phyloP scores from a whole-genome alignment of 1,284 basidiomycete species.

The Trichosporon sp. region DNA sequence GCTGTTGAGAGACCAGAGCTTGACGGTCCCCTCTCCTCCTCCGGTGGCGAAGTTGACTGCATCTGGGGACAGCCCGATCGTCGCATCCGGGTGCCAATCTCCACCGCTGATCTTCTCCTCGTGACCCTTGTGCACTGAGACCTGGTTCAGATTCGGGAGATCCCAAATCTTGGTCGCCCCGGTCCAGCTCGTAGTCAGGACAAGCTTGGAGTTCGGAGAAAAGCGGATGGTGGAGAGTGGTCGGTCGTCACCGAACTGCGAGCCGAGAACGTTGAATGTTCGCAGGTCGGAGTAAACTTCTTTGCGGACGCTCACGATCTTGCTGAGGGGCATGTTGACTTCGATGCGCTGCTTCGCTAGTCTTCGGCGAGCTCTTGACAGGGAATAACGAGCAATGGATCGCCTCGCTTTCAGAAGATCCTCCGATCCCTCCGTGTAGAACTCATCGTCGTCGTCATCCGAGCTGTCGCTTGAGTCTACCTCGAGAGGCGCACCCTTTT shows the following conservation, averaged over 20 bases:
- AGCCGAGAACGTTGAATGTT: conserved; percentile 89
- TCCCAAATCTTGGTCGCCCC: conserved; percentile 94
- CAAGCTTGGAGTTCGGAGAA: conserved; percentile 81
- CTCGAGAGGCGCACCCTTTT: conserved; percentile 58
- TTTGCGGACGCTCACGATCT: conserved; percentile 86
- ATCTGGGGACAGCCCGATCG: conserved; percentile 70
- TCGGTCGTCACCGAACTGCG: conserved; percentile 95
- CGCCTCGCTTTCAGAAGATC: conserved; percentile 81
- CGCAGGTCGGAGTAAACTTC: conserved; percentile 86
- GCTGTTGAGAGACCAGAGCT: conserved; percentile 86
- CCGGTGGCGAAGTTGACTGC: conserved; percentile 87
- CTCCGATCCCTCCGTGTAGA: conserved; percentile 88
- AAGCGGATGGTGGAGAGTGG: conserved; percentile 93
- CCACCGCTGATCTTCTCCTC: conserved; percentile 90
- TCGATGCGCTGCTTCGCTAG: conserved; percentile 86
- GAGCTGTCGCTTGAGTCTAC: conserved; percentile 58
- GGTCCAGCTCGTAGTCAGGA: conserved; percentile 95
- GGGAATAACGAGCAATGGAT: conserved; percentile 84
- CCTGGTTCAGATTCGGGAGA: conserved; percentile 80
- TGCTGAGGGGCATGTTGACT: conserved; percentile 81
- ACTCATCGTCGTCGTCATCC: conserved; percentile 83
- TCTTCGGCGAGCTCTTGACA: conserved; percentile 89
- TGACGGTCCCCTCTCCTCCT: conserved; percentile 80
- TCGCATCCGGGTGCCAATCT: conserved; percentile 96
- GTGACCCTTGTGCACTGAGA: conserved; percentile 75